Conservation (phyloP, 2,329 filamentous ascomycete genomes). For the Xenoacremonium recifei region DNA sequence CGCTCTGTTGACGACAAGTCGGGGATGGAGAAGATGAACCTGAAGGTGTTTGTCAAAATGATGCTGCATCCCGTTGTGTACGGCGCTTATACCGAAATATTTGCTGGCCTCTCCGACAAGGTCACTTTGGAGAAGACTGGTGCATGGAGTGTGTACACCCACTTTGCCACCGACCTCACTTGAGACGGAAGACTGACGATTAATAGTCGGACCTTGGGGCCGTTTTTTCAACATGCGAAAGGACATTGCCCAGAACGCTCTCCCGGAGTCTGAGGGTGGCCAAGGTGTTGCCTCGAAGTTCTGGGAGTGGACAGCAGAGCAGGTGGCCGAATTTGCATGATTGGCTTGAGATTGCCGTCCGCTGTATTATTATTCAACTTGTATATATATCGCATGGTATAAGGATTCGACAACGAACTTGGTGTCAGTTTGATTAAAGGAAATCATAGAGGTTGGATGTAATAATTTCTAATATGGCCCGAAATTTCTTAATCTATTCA, state of each 20-base stretch:
- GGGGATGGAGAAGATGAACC: neutral
- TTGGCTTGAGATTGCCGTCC: no score
- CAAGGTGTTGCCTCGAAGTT: conserved; percentile 27
- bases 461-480: no score
- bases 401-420: no score
- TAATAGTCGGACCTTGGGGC: conserved; percentile 17
- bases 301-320: conserved; percentile 34
- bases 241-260: conserved; percentile 23
- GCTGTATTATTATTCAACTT: no score
- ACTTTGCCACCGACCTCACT: no score
- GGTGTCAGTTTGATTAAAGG: no score
- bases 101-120: conserved; percentile 30
- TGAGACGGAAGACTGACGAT: conserved; percentile 9
- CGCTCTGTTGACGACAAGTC: conserved; percentile 1
- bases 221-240: conserved; percentile 26
- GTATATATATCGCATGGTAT: no score
- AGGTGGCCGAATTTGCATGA: conserved; percentile 15
- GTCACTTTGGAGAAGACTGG: conserved; percentile 8
- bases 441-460: no score
- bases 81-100: conserved; percentile 46
- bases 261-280: conserved; percentile 29
- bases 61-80: conserved; percentile 18
- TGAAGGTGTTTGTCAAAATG: conserved; percentile 5
- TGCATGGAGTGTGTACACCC: conserved; percentile 1
- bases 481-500: no score